Base-by-base conservation (phyloP, 257 asterid genomes). In the Fraxinus anomala region DNA sequence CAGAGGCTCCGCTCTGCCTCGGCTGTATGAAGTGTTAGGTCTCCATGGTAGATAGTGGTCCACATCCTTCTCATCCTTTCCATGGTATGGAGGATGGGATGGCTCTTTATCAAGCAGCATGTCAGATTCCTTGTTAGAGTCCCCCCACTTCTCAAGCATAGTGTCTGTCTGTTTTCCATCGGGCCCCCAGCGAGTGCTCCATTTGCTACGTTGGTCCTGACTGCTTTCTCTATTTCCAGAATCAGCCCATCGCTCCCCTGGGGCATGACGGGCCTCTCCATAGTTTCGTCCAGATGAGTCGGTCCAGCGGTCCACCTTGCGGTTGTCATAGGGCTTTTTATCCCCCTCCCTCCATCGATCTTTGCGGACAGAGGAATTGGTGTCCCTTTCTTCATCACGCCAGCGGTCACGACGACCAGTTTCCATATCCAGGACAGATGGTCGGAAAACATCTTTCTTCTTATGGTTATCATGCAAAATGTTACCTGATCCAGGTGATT, bases 341-440 rank as follows among this genome's bases (percentile, higher is more conserved):
- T 92, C 99, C 83, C 94, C 94, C 77, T 96, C 98, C 89, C 92
- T 92, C 99, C 97, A 93, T 67, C 93, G 85, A 83, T 92, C 99
- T 79, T 88, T 87, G 70, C 97, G 96, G 14, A 72, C 86, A 44
- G 97, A 78, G 51, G 92, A 91, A 85, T 88, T 89, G 54, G 93
- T 85, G 47, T 93, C 99, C 86, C 99, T 92, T 86, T 96, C 99
- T 83, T 96, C 99, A 77, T 96, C 99, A 26, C 92, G 96, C 98
- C 98, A 93, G 84, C 93, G 90, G 33, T 96, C 98, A 36, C 91
- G 95, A 65, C 91, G 93, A 66, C 92, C 90, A 61, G 94, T 76
- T 70, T 89, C 97, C 92, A 85, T 83, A 71, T 93, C 94, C 44
- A 89, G 90, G 65, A 96, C 89, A 5, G 99, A 96, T 70, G 99